Conservation (phyloP, 1,139 yeast species). For the Kodamaea alishanica region DNA sequence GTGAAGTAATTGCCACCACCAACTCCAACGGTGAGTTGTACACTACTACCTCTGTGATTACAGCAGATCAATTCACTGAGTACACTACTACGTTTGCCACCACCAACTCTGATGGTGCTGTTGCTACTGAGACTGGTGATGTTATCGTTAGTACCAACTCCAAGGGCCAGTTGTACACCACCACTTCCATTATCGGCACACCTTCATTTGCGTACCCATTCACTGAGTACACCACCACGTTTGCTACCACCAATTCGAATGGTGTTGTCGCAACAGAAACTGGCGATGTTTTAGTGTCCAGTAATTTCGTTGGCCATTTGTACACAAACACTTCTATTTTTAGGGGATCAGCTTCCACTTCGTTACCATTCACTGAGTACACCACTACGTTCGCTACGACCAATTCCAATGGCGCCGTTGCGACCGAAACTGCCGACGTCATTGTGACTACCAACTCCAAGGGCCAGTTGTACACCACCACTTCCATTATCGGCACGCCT, state of each 20-base stretch:
- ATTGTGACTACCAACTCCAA: conserved; percentile 7
- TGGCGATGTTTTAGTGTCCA: conserved; percentile 12
- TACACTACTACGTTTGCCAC: conserved; percentile 18
- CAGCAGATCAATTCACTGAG: conserved; percentile 10
- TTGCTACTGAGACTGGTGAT: conserved; percentile 15
- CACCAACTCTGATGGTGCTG: conserved; percentile 17
- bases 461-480: conserved; percentile 9
- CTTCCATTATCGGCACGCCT: conserved; percentile 1
- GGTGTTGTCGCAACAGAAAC: conserved; percentile 11
- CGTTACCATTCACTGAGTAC: conserved; percentile 13
- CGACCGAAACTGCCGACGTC: conserved; percentile 4
- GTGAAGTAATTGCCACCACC: conserved; percentile 13
- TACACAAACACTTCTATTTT: conserved; percentile 1
- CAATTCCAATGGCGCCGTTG: conserved; percentile 15
- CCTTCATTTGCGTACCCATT: conserved; percentile 7
- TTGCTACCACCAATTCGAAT: conserved; percentile 12
- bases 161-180: conserved; percentile 11
- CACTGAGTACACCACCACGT: conserved; percentile 17
- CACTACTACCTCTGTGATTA: conserved; percentile 11
- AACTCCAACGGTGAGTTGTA: conserved; percentile 9
- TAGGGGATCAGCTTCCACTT: conserved; percentile 3
- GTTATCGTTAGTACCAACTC: conserved; percentile 14
- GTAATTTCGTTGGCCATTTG: conserved; percentile 8
- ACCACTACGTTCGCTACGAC: conserved; percentile 18
- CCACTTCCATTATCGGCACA: conserved; percentile 10